Conservation (phyloP, 2,329 filamentous ascomycete species). For the Trichoderma citrinoviride region DNA sequence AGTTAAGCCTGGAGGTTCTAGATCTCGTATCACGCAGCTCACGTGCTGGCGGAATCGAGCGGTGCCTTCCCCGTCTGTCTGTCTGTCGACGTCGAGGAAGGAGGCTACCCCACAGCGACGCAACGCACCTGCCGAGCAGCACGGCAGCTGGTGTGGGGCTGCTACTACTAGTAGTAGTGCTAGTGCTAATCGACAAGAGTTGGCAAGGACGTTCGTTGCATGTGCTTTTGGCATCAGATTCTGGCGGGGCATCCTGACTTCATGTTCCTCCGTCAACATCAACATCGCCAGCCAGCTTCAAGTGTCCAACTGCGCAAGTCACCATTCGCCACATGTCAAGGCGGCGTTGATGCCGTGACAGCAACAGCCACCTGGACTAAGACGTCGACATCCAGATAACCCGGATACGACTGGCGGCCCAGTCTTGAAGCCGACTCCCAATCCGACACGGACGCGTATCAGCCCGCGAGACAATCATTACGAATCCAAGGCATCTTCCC, state of each 20-base stretch:
- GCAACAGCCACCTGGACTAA: neutral
- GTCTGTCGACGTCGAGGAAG: neutral
- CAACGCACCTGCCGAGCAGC: constrained; percentile 10
- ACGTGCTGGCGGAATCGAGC: neutral
- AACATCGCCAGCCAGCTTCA: neutral
- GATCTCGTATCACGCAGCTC: neutral
- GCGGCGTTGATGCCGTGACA: neutral
- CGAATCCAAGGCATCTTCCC: constrained; percentile 1
- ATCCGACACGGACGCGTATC: neutral
- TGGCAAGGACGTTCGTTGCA: neutral
- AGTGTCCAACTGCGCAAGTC: neutral
- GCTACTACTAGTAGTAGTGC: no score
- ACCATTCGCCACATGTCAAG: neutral
- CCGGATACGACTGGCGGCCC: neutral
- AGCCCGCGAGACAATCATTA: constrained; percentile 3
- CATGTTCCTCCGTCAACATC: neutral
- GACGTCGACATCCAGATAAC: neutral
- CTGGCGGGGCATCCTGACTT: neutral
- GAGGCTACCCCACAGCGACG: constrained; percentile 1
- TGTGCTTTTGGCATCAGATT: neutral
- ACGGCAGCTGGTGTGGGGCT: constrained; percentile 4
- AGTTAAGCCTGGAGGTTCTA: neutral
- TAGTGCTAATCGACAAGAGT: neutral
- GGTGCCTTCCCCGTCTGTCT: neutral
- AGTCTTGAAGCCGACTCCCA: neutral